Evolutionary conservation across 306 rosid species (phyloP).

Genomic region (Hylodesmum podocarpum): DNA sequence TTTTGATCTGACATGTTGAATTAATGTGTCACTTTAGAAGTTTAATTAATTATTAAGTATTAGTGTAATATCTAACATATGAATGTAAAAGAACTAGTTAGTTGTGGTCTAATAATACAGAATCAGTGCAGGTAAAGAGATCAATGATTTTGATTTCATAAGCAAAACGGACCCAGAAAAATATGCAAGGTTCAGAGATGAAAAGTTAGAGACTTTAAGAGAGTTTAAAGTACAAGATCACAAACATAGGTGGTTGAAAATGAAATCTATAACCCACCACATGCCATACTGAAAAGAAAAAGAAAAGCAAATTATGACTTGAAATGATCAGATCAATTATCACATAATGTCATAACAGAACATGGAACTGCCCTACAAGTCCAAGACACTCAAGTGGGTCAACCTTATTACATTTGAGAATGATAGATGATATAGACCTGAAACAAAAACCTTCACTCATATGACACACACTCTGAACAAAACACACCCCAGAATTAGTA

Average conservation of each 20-base stretch:
- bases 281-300: slow-evolving; percentile 19
- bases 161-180: neutral
- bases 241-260: slow-evolving; percentile 24
- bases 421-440: slow-evolving; percentile 10
- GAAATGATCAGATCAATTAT: slow-evolving; percentile 22
- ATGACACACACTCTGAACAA: neutral
- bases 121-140: neutral
- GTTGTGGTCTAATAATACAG: neutral
- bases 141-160: neutral
- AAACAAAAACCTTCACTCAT: neutral
- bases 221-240: neutral
- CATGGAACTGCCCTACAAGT: neutral
- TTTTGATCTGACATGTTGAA: neutral
- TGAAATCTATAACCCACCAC: slow-evolving; percentile 26
- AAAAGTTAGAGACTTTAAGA: neutral
- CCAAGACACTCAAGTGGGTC: slow-evolving; percentile 32
- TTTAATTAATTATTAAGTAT: neutral
- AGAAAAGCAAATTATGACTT: neutral
- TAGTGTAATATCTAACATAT: neutral
- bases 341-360: slow-evolving; percentile 19
- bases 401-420: slow-evolving; percentile 13
- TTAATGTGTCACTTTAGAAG: neutral
- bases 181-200: neutral
- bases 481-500: neutral
- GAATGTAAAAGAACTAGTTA: neutral